These are phyloP conservation scores for Fusarium anguioides DNA, from an alignment of 2,329 filamentous ascomycete genomes.

Conservation along the genomic window DNA sequence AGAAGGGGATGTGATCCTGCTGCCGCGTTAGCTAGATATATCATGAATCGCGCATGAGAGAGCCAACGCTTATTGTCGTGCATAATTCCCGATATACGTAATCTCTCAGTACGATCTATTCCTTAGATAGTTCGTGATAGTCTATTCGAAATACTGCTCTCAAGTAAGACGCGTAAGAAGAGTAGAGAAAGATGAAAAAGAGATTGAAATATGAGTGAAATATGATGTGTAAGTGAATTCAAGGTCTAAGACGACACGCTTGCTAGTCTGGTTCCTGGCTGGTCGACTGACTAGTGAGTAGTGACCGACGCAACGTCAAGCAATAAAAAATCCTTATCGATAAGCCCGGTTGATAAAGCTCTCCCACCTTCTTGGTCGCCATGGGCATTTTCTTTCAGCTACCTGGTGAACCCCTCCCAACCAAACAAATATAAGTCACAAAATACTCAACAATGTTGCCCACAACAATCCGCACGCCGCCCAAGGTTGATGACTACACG, in stretches of 20 bases:
- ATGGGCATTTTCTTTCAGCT: slow-evolving; percentile 39
- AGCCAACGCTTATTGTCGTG: slow-evolving; percentile 52
- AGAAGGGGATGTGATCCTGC: slow-evolving; percentile 87
- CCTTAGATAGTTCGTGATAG: background rate
- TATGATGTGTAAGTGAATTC: background rate
- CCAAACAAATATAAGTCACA: slow-evolving; percentile 19
- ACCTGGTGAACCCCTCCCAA: slow-evolving; percentile 38
- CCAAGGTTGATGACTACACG: slow-evolving; percentile 69
- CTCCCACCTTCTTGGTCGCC: slow-evolving; percentile 31
- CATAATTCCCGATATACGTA: slow-evolving; percentile 38
- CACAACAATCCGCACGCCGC: slow-evolving; percentile 68
- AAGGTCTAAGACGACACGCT: slow-evolving; percentile 5
- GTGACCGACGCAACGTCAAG: slow-evolving; percentile 10
- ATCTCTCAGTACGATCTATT: background rate
- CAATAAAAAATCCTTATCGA: slow-evolving; percentile 37
- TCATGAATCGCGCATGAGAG: background rate
- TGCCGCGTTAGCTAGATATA: slow-evolving; percentile 24
- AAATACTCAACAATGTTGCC: slow-evolving; percentile 52
- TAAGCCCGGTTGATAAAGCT: slow-evolving; percentile 36
- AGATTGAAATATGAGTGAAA: background rate
- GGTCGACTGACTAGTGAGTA: too few species aligned
- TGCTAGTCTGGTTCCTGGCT: background rate
- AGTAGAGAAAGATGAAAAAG: background rate
- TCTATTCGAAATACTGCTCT: background rate
- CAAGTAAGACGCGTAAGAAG: background rate